Evolutionary conservation across 179 eudicot genomes (phyloP).

Genomic region (Corrigiola litoralis): DNA sequence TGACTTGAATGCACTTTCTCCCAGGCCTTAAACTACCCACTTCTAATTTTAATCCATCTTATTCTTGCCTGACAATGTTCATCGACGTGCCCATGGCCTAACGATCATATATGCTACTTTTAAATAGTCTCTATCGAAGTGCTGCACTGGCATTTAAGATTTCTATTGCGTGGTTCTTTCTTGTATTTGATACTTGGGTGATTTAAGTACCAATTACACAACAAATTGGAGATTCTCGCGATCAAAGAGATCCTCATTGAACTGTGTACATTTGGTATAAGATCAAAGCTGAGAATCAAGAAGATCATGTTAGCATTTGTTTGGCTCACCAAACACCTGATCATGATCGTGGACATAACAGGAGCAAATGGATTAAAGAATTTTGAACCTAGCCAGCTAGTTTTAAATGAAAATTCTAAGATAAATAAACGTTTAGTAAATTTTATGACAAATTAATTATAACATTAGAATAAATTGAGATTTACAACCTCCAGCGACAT

Average conservation of each 20-base stretch:
- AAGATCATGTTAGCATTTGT: conserved; percentile 8
- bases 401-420: too few species aligned
- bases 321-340: conserved; percentile 7
- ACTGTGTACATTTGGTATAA: conserved; percentile 11
- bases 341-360: too few species aligned
- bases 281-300: conserved; percentile 5
- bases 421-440: too few species aligned
- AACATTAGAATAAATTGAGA: too few species aligned
- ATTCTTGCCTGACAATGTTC: neutral
- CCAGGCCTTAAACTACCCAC: neutral
- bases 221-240: conserved; percentile 14
- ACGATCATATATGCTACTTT: neutral
- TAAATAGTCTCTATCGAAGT: neutral
- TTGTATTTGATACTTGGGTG: neutral
- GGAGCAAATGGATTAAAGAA: too few species aligned
- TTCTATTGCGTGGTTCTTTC: neutral
- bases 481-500: too few species aligned
- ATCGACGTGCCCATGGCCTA: conserved; percentile 15
- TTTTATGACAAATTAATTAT: too few species aligned
- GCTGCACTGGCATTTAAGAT: neutral
- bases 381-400: too few species aligned
- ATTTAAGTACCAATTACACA: conserved; percentile 8
- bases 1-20: conserved; percentile 11
- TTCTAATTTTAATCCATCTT: neutral
- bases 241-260: conserved; percentile 16